Evolutionary conservation across 83 land plant species (phyloP).

Genomic region (Picea abies): DNA sequence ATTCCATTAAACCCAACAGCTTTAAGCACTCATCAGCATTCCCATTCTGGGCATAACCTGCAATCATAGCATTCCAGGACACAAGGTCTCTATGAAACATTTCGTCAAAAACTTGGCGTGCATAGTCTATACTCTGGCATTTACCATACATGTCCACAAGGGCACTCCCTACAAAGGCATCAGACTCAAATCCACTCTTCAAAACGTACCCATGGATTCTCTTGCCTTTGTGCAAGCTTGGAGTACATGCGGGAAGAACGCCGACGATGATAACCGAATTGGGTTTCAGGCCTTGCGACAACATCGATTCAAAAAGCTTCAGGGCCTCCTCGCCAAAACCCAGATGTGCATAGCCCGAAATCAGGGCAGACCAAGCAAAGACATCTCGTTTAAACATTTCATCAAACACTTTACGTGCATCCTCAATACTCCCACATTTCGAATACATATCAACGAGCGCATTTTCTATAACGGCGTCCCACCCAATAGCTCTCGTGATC

Average conservation of each 20-base stretch:
- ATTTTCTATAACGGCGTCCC: neutral
- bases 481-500: conserved; percentile 2
- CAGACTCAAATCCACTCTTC: conserved; percentile 18
- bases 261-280: conserved; percentile 27
- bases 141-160: conserved; percentile 46
- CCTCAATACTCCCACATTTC: conserved; percentile 11
- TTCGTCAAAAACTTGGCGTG: conserved; percentile 30
- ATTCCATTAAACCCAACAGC: neutral
- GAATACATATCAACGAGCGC: conserved; percentile 24
- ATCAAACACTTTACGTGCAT: conserved; percentile 16
- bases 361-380: conserved; percentile 23
- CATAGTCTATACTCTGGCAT: conserved; percentile 25
- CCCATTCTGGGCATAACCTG: neutral
- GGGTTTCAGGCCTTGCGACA: neutral
- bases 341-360: conserved; percentile 22
- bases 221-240: conserved; percentile 22
- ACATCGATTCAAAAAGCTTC: neutral
- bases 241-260: conserved; percentile 22
- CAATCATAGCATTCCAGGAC: conserved; percentile 10
- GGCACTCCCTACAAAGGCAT: conserved; percentile 17
- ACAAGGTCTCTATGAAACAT: conserved; percentile 26
- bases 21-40: neutral
- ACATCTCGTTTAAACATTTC: conserved; percentile 10
- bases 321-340: conserved; percentile 18
- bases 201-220: conserved; percentile 24